phyloP scores from a whole-genome alignment of 164 flowering plant genomes.

The Vitis riparia region DNA sequence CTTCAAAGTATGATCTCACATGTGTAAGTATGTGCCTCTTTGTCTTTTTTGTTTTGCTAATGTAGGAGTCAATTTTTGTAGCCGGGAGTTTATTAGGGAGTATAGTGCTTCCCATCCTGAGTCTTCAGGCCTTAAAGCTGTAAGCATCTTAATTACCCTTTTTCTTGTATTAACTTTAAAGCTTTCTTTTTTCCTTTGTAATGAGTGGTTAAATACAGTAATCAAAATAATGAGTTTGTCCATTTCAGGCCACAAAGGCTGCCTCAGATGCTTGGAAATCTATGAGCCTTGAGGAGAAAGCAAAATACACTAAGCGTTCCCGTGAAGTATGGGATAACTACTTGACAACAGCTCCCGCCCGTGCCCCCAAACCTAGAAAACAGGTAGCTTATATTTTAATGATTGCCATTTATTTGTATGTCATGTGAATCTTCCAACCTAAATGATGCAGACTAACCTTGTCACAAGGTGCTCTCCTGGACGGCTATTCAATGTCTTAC shows the following conservation, averaged over 20 bases:
- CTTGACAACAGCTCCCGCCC: slow-evolving; percentile 37
- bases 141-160: slow-evolving; percentile 15
- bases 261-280: slow-evolving; percentile 52
- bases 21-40: neutral
- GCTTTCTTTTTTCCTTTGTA: neutral
- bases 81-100: slow-evolving; percentile 45
- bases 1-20: neutral
- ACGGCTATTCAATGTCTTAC: slow-evolving; percentile 39
- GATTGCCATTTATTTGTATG: neutral
- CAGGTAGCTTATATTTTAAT: slow-evolving; percentile 22
- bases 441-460: slow-evolving; percentile 34
- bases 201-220: neutral
- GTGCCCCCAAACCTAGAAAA: slow-evolving; percentile 33
- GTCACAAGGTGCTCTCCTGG: slow-evolving; percentile 54
- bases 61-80: slow-evolving; percentile 3
- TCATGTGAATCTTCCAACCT: slow-evolving; percentile 6
- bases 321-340: slow-evolving; percentile 49
- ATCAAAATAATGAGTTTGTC: neutral
- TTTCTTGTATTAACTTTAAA: too few relatives aligned
- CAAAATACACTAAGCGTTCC: slow-evolving; percentile 38
- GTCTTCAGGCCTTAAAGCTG: slow-evolving; percentile 43
- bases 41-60: slow-evolving; percentile 2
- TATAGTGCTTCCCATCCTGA: slow-evolving; percentile 47
- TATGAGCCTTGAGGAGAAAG: slow-evolving; percentile 42
- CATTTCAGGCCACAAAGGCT: slow-evolving; percentile 41